Evolutionary conservation across 345 rosid species (phyloP).

Genomic region (Eucalyptus curtisii): DNA sequence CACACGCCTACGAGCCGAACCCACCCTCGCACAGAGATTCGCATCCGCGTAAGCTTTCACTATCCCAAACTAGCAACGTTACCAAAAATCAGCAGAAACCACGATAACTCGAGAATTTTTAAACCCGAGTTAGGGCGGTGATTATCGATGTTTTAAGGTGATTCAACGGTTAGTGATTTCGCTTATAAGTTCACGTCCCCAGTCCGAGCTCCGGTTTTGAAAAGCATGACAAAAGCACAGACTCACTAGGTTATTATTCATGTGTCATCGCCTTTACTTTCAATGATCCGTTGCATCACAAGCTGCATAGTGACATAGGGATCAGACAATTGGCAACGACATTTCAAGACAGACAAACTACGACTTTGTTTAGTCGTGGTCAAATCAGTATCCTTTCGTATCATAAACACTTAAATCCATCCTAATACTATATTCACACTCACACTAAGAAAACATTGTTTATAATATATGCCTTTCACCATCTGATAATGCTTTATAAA

Average conservation of each 20-base stretch:
- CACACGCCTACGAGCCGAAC: slow-evolving; percentile 3
- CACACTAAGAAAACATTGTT: neutral
- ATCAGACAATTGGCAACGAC: neutral
- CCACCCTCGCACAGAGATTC: slow-evolving; percentile 5
- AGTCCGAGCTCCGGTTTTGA: neutral
- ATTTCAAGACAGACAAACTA: neutral
- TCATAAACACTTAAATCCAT: neutral
- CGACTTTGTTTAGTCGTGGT: neutral
- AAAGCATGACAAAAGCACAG: neutral
- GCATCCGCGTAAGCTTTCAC: neutral
- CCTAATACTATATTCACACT: neutral
- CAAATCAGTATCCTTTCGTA: neutral
- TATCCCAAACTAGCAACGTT: neutral
- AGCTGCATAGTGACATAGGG: neutral
- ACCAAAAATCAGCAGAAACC: neutral
- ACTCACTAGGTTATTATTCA: neutral
- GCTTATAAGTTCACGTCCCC: neutral
- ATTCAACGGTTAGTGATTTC: neutral
- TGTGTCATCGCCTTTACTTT: neutral
- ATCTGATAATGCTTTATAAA: neutral
- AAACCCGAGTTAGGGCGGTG: neutral
- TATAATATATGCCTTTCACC: neutral
- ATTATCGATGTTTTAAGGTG: neutral
- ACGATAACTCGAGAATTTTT: neutral
- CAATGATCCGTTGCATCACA: neutral